A percentile compares a stretch with the other conserved stretches of the same genome.
phyloP scores from a whole-genome alignment of 148 eudicot species.

The Polygonum maritimum region DNA sequence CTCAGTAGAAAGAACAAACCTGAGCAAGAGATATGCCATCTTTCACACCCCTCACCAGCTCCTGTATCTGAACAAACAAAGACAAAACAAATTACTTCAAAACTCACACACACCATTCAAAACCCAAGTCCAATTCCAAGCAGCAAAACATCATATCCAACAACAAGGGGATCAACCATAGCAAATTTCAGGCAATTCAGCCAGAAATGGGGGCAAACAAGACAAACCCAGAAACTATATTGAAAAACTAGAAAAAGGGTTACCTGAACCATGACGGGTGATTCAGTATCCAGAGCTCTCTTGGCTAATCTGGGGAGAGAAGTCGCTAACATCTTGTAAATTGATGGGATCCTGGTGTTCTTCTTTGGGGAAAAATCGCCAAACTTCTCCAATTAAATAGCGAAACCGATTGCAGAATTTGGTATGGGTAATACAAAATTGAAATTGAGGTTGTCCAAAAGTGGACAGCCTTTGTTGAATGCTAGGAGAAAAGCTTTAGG shows the following conservation, averaged over 20 bases:
- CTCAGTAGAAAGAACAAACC: constrained; percentile 34
- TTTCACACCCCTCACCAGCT: constrained; percentile 54
- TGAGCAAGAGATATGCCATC: constrained; percentile 90
- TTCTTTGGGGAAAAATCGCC: background rate
- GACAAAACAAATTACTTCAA: constrained; percentile 5
- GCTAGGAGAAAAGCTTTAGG: background rate
- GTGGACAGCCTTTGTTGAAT: background rate
- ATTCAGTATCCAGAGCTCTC: constrained; percentile 47
- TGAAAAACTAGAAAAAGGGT: background rate
- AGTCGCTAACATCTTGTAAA: constrained; percentile 18
- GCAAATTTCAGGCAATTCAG: background rate
- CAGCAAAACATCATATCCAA: background rate
- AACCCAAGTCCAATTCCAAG: background rate
- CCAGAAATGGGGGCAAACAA: constrained; percentile 9
- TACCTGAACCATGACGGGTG: constrained; percentile 59
- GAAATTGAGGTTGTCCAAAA: background rate
- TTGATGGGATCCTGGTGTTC: background rate
- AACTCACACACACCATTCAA: background rate
- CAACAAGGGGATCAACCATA: constrained; percentile 9
- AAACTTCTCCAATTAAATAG: background rate
- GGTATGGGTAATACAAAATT: background rate
- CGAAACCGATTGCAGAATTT: background rate
- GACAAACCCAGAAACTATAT: background rate
- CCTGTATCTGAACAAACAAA: constrained; percentile 64
- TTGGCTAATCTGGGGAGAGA: constrained; percentile 31